Percentiles rank a stretch among this genome's conserved stretches.
These are phyloP conservation scores for Gnetum montanum DNA, from an alignment of 75 land plant genomes.

Conservation along the genomic window DNA sequence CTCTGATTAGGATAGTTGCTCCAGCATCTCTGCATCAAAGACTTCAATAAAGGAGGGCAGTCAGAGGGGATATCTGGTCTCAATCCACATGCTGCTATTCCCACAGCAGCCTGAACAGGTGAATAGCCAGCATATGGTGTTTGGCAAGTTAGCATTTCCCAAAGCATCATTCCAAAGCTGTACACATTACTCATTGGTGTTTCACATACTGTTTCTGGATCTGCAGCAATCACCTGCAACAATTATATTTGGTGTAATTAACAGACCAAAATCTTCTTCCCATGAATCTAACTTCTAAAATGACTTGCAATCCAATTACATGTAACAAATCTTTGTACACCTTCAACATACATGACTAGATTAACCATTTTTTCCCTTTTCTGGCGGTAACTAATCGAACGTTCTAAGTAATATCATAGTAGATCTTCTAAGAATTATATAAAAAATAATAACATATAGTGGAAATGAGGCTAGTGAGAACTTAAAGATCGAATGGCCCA, in stretches of 20 bases:
- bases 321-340: not conserved
- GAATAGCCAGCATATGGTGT: conserved; percentile 56
- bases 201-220: conserved; percentile 60
- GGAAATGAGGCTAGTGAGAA: too few species aligned
- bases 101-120: conserved; percentile 86
- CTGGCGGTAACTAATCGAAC: too few species aligned
- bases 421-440: too few species aligned
- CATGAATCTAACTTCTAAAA: not conserved
- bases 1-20: conserved; percentile 52
- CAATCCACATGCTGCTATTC: conserved; percentile 77
- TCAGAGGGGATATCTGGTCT: conserved; percentile 73
- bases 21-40: conserved; percentile 78
- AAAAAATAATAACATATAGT: too few species aligned
- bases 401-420: not conserved
- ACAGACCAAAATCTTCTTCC: not conserved
- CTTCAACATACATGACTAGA: too few species aligned
- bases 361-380: too few species aligned
- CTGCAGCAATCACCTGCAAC: conserved; percentile 57
- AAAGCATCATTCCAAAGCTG: conserved; percentile 68
- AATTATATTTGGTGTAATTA: not conserved
- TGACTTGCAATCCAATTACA: not conserved
- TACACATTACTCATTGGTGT: conserved; percentile 81
- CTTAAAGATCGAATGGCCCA: too few species aligned
- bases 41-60: conserved; percentile 44
- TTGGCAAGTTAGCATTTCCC: conserved; percentile 86